Percentiles rank a stretch among this genome's conserved stretches.
phyloP scores from a whole-genome alignment of 2,329 filamentous ascomycete species.

The Xenoacremonium recifei region DNA sequence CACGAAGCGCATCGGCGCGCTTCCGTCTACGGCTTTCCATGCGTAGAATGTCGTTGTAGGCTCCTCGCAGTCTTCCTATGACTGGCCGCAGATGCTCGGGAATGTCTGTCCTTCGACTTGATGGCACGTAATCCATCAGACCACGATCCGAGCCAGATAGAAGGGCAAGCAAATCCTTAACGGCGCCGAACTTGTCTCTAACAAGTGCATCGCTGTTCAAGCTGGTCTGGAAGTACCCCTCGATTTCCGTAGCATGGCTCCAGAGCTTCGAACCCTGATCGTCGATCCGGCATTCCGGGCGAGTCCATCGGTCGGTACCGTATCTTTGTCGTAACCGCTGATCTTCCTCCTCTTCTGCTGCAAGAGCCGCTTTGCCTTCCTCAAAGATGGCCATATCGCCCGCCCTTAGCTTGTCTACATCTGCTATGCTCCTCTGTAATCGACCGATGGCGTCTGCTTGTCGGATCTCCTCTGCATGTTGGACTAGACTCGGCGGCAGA shows the following conservation, averaged over 20 bases:
- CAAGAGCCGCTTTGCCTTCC: constrained; percentile 76
- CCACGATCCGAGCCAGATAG: constrained; percentile 77
- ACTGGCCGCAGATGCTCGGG: constrained; percentile 79
- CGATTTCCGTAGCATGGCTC: constrained; percentile 73
- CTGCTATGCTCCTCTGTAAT: constrained; percentile 76
- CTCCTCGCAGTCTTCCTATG: constrained; percentile 71
- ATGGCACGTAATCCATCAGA: constrained; percentile 86
- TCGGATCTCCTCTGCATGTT: constrained; percentile 90
- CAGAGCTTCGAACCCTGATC: constrained; percentile 68
- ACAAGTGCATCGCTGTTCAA: constrained; percentile 60
- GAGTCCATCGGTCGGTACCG: constrained; percentile 82
- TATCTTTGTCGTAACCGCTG: constrained; percentile 71
- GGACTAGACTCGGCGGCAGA: constrained; percentile 77
- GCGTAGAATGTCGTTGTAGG: constrained; percentile 80
- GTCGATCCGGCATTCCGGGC: constrained; percentile 68
- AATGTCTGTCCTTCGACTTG: constrained; percentile 74
- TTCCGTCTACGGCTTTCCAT: constrained; percentile 78
- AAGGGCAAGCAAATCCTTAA: constrained; percentile 71
- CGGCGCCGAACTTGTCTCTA: constrained; percentile 73
- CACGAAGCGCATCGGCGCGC: constrained; percentile 74
- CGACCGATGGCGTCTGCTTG: constrained; percentile 84
- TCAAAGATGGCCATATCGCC: constrained; percentile 76
- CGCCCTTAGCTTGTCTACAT: constrained; percentile 85
- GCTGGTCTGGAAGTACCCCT: constrained; percentile 75
- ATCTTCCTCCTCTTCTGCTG: constrained; percentile 82